Evolutionary conservation across 345 rosid species (phyloP).

Genomic region (Citrus trifoliata): DNA sequence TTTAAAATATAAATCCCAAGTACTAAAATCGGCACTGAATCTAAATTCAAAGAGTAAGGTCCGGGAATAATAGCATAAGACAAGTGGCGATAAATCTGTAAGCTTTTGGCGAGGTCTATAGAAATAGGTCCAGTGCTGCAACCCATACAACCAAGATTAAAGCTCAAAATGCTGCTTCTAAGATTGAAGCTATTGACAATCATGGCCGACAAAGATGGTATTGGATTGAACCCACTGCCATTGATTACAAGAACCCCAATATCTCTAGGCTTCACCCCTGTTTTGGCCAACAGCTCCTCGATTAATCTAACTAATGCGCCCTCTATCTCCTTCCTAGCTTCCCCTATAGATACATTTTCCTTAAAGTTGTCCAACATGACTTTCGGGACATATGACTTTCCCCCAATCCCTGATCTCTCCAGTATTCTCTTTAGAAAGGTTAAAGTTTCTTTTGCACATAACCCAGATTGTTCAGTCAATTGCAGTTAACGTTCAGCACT

Average conservation of each 20-base stretch:
- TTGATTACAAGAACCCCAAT: conserved; percentile 42
- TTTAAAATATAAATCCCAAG: too few species aligned
- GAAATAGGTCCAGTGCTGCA: conserved; percentile 34
- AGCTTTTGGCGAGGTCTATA: conserved; percentile 29
- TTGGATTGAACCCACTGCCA: conserved; percentile 31
- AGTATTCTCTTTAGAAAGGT: conserved; percentile 30
- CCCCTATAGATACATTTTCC: conserved; percentile 14
- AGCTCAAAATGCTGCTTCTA: conserved; percentile 31
- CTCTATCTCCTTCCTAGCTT: conserved; percentile 37
- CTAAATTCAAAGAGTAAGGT: background rate
- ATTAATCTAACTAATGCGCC: conserved; percentile 17
- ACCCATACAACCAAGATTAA: conserved; percentile 38
- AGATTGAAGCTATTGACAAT: conserved; percentile 34
- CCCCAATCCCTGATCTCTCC: conserved; percentile 34
- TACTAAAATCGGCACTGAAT: background rate
- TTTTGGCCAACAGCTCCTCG: conserved; percentile 31
- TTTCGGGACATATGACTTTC: conserved; percentile 19
- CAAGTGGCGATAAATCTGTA: conserved; percentile 11
- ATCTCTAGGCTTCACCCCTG: conserved; percentile 31
- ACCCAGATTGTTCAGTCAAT: background rate
- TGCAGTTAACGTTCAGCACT: conserved; percentile 18
- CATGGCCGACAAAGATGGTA: conserved; percentile 39
- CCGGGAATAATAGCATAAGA: too few species aligned
- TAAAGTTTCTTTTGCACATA: conserved; percentile 26
- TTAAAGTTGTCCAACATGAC: conserved; percentile 13